phyloP scores from a whole-genome alignment of 371 early-diverging fungal genomes.

The Vavraia culicis region DNA sequence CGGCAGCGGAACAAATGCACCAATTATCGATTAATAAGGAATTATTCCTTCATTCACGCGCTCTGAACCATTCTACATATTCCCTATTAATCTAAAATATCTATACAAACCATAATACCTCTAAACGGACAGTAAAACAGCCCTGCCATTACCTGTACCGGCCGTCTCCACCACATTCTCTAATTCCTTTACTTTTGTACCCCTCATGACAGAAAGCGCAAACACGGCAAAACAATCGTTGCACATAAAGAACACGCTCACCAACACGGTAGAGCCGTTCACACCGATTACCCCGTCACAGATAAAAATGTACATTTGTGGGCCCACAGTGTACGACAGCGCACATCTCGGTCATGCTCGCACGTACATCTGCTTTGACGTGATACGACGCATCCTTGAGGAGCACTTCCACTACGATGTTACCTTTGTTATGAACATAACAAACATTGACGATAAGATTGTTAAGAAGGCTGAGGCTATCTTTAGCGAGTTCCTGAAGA shows the following conservation, averaged over 20 bases:
- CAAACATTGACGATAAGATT: conserved; percentile 93
- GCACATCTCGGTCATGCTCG: conserved; percentile 95
- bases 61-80: no score
- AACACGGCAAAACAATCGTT: neutral
- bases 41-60: no score
- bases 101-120: no score
- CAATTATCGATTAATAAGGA: no score
- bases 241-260: conserved; percentile 25
- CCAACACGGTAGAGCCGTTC: conserved; percentile 25
- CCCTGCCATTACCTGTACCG: no score
- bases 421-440: conserved; percentile 84
- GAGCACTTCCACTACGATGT: conserved; percentile 87
- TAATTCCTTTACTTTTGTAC: no score
- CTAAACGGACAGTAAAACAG: no score
- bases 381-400: conserved; percentile 70
- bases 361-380: conserved; percentile 77
- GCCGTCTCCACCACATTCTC: no score
- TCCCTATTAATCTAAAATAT: no score
- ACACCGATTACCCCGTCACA: conserved; percentile 5
- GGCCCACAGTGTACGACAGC: conserved; percentile 94
- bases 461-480: conserved; percentile 39
- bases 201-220: no score
- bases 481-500: conserved; percentile 2
- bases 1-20: no score
- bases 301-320: conserved; percentile 52